phyloP scores from a whole-genome alignment of 129 eudicot species.

The Kitagawia praeruptora region DNA sequence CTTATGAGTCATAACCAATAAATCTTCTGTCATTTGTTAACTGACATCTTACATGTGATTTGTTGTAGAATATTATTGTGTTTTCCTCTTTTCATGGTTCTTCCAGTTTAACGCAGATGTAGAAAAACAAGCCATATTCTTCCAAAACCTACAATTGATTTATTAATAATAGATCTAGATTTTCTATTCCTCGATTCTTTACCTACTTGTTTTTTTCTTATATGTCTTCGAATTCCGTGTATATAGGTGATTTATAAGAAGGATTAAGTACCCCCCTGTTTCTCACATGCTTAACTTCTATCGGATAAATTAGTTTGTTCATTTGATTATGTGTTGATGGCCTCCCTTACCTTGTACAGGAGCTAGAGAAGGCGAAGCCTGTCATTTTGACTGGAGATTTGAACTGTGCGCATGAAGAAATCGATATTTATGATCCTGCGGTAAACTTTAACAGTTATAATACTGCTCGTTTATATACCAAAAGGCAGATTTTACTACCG shows the following conservation, averaged over 20 bases:
- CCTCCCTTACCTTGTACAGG: slow-evolving; percentile 43
- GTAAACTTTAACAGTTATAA: slow-evolving; percentile 34
- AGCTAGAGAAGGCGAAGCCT: slow-evolving; percentile 91
- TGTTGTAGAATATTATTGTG: not conserved
- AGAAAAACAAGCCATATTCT: not conserved
- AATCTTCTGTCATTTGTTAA: not conserved
- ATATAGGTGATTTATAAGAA: not conserved
- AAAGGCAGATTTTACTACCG: not conserved
- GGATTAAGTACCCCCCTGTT: not conserved
- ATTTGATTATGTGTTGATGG: slow-evolving; percentile 4
- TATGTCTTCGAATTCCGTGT: not conserved
- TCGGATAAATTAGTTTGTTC: not conserved
- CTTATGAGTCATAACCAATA: not conserved
- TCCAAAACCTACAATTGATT: not conserved
- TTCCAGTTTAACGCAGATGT: not conserved
- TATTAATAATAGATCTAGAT: not conserved
- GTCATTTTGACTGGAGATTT: slow-evolving; percentile 95
- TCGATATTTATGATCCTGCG: slow-evolving; percentile 83
- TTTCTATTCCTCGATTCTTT: not conserved
- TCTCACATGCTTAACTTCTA: not conserved
- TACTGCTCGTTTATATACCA: not conserved
- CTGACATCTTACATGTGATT: not conserved
- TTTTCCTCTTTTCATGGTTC: not conserved
- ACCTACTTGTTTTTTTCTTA: not conserved
- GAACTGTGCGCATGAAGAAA: slow-evolving; percentile 95